Percentiles rank a stretch among this genome's conserved stretches.
These are phyloP conservation scores for Chrysopogon serrulatus DNA, from an alignment of 176 grass and related monocot species.

Conservation along the genomic window DNA sequence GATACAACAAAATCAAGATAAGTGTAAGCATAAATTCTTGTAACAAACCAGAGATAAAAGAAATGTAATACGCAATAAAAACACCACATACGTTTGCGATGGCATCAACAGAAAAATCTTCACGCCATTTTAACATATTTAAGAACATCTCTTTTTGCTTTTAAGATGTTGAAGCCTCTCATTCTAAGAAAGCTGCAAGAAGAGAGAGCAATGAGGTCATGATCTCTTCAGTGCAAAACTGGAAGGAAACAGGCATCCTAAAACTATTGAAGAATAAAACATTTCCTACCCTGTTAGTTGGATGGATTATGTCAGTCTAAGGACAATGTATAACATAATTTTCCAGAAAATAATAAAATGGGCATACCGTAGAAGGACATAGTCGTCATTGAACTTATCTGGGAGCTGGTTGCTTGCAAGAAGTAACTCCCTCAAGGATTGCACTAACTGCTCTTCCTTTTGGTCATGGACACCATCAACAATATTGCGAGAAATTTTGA, in stretches of 20 bases:
- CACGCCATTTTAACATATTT: conserved; percentile 98
- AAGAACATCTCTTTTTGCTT: conserved; percentile 89
- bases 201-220: conserved; percentile 13
- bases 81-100: conserved; percentile 64
- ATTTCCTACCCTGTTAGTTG: background rate
- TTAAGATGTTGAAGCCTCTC: conserved; percentile 64
- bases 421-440: conserved; percentile 62
- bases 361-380: conserved; percentile 80
- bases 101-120: conserved; percentile 63
- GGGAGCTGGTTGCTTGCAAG: conserved; percentile 61
- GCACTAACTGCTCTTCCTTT: conserved; percentile 57
- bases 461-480: conserved; percentile 48
- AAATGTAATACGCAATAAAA: conserved; percentile 10
- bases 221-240: background rate
- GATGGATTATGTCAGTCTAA: background rate
- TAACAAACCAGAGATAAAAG: background rate
- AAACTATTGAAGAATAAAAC: conserved; percentile 1
- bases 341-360: conserved; percentile 1
- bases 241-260: background rate
- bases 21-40: background rate
- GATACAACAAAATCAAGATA: background rate
- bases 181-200: conserved; percentile 80
- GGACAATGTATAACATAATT: background rate
- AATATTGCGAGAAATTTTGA: conserved; percentile 42
- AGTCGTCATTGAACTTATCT: conserved; percentile 82